Percentiles rank a stretch among this genome's conserved stretches.
These are phyloP conservation scores for Psidium friedrichsthalianum DNA, from an alignment of 345 rosid genomes.

Conservation along the genomic window DNA sequence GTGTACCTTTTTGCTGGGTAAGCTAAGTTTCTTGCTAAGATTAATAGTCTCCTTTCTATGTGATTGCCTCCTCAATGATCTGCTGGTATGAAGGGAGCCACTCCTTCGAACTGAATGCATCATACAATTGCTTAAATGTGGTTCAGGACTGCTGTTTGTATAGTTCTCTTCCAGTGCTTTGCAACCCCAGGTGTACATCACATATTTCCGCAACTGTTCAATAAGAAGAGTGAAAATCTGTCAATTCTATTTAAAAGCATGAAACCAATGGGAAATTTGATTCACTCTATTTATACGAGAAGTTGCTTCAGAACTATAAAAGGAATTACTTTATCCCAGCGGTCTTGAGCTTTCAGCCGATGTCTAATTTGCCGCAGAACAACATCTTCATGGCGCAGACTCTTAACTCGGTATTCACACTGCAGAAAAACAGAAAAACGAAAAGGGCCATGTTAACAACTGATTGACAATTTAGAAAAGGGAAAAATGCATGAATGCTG, in stretches of 20 bases:
- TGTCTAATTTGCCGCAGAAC: slow-evolving; percentile 50
- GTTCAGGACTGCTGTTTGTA: slow-evolving; percentile 3
- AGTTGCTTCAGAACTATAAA: not conserved
- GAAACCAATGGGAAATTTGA: not conserved
- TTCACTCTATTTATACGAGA: not conserved
- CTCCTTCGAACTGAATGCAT: slow-evolving; percentile 22
- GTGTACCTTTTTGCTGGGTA: slow-evolving; percentile 47
- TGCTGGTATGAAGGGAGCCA: slow-evolving; percentile 18
- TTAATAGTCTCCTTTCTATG: slow-evolving; percentile 8
- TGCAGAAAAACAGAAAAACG: slow-evolving; percentile 16
- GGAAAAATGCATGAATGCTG: not conserved
- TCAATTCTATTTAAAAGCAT: not conserved
- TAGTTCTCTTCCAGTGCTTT: slow-evolving; percentile 31
- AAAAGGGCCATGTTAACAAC: not conserved
- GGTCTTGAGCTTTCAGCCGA: slow-evolving; percentile 70
- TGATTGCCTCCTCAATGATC: slow-evolving; percentile 22
- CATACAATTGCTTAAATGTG: slow-evolving; percentile 22
- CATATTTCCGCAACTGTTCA: slow-evolving; percentile 79
- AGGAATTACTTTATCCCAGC: slow-evolving; percentile 68
- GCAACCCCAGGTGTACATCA: slow-evolving; percentile 74
- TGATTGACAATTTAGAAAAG: not conserved
- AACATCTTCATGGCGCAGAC: slow-evolving; percentile 72
- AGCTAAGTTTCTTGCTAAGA: slow-evolving; percentile 27
- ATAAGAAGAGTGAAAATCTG: not conserved
- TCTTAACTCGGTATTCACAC: slow-evolving; percentile 83